phyloP scores from a whole-genome alignment of 2,329 filamentous ascomycete species.

The Bertia moriformis region DNA sequence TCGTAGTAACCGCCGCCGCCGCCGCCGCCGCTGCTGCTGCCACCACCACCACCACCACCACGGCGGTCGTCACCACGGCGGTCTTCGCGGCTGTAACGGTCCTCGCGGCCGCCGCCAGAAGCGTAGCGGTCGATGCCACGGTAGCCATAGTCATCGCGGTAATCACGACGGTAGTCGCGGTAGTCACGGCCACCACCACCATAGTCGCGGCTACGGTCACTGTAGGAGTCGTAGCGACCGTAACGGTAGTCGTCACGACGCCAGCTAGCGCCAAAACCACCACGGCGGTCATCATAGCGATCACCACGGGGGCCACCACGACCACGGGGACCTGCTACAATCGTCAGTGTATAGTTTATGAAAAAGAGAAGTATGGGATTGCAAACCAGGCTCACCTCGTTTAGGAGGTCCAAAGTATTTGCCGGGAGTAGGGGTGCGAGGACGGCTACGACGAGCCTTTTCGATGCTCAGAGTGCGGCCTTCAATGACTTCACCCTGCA shows the following conservation, averaged over 20 bases:
- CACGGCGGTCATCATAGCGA: slow-evolving; percentile 24
- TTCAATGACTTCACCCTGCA: slow-evolving; percentile 90
- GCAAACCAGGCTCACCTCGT: slow-evolving; percentile 56
- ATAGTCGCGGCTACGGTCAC: slow-evolving; percentile 28
- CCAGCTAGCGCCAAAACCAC: not conserved
- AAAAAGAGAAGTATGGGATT: slow-evolving; percentile 23
- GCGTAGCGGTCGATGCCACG: slow-evolving; percentile 27
- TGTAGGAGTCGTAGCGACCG: slow-evolving; percentile 41
- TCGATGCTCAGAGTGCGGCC: slow-evolving; percentile 94
- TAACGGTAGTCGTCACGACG: slow-evolving; percentile 42
- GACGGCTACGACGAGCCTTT: slow-evolving; percentile 89
- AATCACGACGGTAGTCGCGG: not conserved
- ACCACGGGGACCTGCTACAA: slow-evolving; percentile 38
- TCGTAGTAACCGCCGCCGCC: not conserved
- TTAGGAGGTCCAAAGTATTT: slow-evolving; percentile 99
- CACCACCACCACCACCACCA: slow-evolving; percentile 21
- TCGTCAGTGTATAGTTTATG: slow-evolving; percentile 21
- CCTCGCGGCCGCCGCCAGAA: slow-evolving; percentile 25
- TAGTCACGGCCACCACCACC: slow-evolving; percentile 1
- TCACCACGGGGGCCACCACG: not conserved
- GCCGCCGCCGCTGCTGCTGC: slow-evolving; percentile 12
- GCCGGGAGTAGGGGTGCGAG: slow-evolving; percentile 89
- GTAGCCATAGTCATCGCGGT: slow-evolving; percentile 18
- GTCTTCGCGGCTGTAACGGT: slow-evolving; percentile 9
- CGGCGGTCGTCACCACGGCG: slow-evolving; percentile 9